Conservation (phyloP, 768 basidiomycete species). For the Pisolithus sp. region DNA sequence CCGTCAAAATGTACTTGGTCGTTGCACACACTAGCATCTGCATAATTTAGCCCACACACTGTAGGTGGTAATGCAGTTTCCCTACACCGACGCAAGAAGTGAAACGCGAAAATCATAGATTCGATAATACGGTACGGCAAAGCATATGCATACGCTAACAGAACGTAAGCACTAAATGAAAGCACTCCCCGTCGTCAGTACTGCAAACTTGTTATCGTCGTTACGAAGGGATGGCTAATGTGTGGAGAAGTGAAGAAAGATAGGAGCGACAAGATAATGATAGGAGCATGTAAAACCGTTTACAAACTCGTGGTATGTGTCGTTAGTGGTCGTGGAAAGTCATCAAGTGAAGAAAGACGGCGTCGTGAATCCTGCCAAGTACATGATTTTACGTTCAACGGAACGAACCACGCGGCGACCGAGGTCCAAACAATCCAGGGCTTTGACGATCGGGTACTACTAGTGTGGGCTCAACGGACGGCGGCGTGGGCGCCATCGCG, state of each 20-base stretch:
- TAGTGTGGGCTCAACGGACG: slow-evolving; percentile 51
- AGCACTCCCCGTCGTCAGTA: neutral
- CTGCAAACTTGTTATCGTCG: too few species aligned
- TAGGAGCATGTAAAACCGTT: slow-evolving; percentile 10
- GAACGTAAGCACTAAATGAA: neutral
- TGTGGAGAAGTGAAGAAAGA: neutral
- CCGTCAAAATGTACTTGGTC: neutral
- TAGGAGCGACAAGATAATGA: slow-evolving; percentile 19
- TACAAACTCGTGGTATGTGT: slow-evolving; percentile 11
- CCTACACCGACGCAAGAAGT: neutral
- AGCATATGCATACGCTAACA: neutral
- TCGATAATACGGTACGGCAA: slow-evolving; percentile 13
- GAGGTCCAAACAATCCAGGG: slow-evolving; percentile 74
- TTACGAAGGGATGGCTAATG: too few species aligned
- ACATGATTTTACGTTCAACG: slow-evolving; percentile 6
- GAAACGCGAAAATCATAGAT: slow-evolving; percentile 12
- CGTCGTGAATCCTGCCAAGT: neutral
- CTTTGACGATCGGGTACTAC: slow-evolving; percentile 52
- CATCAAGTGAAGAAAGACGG: neutral
- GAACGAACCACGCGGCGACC: slow-evolving; percentile 48
- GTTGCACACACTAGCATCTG: neutral
- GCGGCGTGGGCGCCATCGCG: slow-evolving; percentile 49
- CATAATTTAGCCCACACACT: neutral
- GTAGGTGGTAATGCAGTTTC: neutral
- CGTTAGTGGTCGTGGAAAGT: slow-evolving; percentile 13